Evolutionary conservation across 1,284 basidiomycete species (phyloP), one percentile per base, ranked within the genome.

Genomic region (Malassezia psittaci): DNA sequence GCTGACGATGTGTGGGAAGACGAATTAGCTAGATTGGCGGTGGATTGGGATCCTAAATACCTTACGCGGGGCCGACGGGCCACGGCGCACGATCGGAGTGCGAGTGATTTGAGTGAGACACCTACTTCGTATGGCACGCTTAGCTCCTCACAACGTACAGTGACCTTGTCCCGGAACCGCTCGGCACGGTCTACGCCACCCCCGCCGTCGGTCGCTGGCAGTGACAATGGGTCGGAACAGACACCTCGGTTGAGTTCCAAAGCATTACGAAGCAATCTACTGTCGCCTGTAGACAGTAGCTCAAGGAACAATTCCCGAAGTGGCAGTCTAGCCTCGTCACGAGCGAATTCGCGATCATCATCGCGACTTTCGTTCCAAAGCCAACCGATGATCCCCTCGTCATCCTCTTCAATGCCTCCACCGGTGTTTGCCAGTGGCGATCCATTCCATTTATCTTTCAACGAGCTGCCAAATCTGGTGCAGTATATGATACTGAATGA

Each of bases 401-500:
- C 24, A 29, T 29, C 24, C 24, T 29, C 24, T 29, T 29, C 24
- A 29, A 1, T 36, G 29, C 45, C 45, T 12, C 24, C 15, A 12
- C 11, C 6, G 16, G 35, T 13, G 32, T 10, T 7, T 11, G 15
- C 15, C 5, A 33, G 47, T 8, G 2, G 21, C 21, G 18, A 33
- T 19, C 36, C 35, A 16, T 37, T 38, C 21, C n/a, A 15, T 19
- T 55, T 73, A 8, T 62, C 66, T 39, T 74, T 74, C 65, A 74
- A 74, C 57, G 65, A 66, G 42, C 48, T 74, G 48, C 71, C 71
- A 15, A 72, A 74, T 51, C 67, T 65, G 50, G 71, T 70, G 37
- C 71, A 74, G 58, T 74, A 72, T 50, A 45, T 74, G 24, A 74
- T 74, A 32, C 42, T 74, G 29, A 74, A 74, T 56, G 69, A 74